Evolutionary conservation across 306 rosid genomes (phyloP), one percentile per base, ranked within the genome.

Genomic region (Begonia peltatifolia): DNA sequence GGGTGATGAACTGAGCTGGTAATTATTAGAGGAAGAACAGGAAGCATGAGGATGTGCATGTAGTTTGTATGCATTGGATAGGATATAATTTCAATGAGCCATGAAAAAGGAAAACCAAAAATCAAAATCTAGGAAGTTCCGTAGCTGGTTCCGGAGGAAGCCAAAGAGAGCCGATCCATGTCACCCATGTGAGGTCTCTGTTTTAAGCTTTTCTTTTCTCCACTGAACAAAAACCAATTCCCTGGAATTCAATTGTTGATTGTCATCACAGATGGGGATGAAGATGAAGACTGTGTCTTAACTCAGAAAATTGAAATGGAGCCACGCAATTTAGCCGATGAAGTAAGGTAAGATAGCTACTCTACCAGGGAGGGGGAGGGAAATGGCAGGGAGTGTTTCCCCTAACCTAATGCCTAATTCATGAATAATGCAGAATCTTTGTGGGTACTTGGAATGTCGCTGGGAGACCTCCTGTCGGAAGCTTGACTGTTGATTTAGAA

Each of bases 381-480:
- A 30, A 30, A 30, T 6, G 38, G 9, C 38, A 30, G 38, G 38
- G 38, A 30, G 38, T 30, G 0, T 30, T 30, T 30, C 5, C 0
- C 38, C 38, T 5, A 2, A 6, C 38, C 53, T 16, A 53, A 8
- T 2, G 46, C 18, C 15, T 52, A 41, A 52, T 54, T 12, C 9
- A 14, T 5, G 14, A 36, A 43, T 14, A 18, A 54, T 70, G 65
- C 73, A 86, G 99, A 73, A 74, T 90, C 46, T 90, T 90, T 56
- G 85, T 85, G 63, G 95, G 97, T 16, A 80, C 92, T 54, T 90
- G 95, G 97, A 90, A 90, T 75, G 95, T 90, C 35, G 95, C 79
- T 12, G 97, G 94, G 9, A 83, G 76, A 59, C 80, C 80, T 13
- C 97, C 97, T 5, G 49, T 65, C 9, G 94, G 87, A 61, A 90